Conservation (phyloP, 352 stramenopile species). For the Phytophthora capsici region DNA sequence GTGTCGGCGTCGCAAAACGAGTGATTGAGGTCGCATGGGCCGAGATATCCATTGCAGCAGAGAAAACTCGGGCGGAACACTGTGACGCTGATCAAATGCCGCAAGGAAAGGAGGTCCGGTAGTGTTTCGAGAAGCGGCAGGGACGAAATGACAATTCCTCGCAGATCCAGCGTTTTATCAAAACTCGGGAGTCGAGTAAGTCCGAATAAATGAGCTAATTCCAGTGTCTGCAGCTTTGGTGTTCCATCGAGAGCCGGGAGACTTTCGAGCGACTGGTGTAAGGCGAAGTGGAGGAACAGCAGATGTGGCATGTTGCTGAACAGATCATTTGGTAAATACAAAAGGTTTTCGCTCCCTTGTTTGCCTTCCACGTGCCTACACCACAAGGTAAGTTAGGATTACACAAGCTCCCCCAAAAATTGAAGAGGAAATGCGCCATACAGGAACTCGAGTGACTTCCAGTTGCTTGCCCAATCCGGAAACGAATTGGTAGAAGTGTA, state of each 20-base stretch:
- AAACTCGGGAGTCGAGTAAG: conserved; percentile 36
- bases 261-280: conserved; percentile 20
- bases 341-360: conserved; percentile 24
- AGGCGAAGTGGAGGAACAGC: conserved; percentile 39
- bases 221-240: conserved; percentile 40
- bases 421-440: conserved; percentile 14
- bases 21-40: conserved; percentile 30
- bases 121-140: conserved; percentile 27
- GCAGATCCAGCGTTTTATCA: conserved; percentile 14
- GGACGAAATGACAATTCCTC: conserved; percentile 32
- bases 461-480: conserved; percentile 34
- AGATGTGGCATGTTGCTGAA: conserved; percentile 46
- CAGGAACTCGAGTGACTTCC: conserved; percentile 50
- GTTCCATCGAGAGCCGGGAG: conserved; percentile 42
- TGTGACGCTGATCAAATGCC: conserved; percentile 20
- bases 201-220: conserved; percentile 26
- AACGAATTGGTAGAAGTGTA: conserved; percentile 31
- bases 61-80: conserved; percentile 24
- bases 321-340: conserved; percentile 26
- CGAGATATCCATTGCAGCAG: conserved; percentile 47
- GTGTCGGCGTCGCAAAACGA: conserved; percentile 19
- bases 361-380: conserved; percentile 24
- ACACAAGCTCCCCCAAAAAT: not conserved
- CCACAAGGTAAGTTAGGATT: not conserved
- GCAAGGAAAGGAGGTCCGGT: conserved; percentile 27